Percentiles rank a stretch among this genome's conserved stretches.
phyloP scores from a whole-genome alignment of 139 green algal genomes.

The Picochlorum costavermella region DNA sequence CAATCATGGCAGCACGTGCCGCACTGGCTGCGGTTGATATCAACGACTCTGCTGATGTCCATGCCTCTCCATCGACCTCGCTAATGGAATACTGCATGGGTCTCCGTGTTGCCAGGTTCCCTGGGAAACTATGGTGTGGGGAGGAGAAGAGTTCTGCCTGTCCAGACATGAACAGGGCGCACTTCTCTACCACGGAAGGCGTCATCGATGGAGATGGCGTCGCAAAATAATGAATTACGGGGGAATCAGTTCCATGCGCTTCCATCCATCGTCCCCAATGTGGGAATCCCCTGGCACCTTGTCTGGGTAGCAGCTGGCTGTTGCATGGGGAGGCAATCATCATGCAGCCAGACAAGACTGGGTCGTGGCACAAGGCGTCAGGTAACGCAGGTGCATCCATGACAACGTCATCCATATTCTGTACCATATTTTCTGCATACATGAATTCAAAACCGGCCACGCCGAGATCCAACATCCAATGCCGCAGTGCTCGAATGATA shows the following conservation, averaged over 20 bases:
- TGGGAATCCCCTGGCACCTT: constrained; percentile 40
- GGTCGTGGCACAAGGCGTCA: constrained; percentile 52
- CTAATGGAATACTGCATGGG: neutral
- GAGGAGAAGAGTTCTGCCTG: neutral
- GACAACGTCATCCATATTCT: constrained; percentile 42
- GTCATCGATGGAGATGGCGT: neutral
- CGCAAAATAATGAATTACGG: neutral
- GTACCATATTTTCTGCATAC: constrained; percentile 72
- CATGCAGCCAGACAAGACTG: constrained; percentile 28
- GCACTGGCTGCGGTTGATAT: constrained; percentile 12
- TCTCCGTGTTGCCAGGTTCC: constrained; percentile 31
- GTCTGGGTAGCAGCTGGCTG: constrained; percentile 32
- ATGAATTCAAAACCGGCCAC: constrained; percentile 73
- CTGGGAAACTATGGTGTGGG: constrained; percentile 3
- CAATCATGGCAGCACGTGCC: neutral
- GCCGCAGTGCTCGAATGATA: constrained; percentile 42
- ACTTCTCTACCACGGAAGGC: neutral
- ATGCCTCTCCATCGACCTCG: neutral
- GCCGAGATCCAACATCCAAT: constrained; percentile 59
- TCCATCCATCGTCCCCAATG: constrained; percentile 45
- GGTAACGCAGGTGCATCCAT: constrained; percentile 59
- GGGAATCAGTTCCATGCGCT: constrained; percentile 16
- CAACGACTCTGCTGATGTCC: constrained; percentile 15
- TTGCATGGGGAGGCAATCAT: constrained; percentile 34
- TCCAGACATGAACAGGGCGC: neutral